Conservation (phyloP, 805 yeast genomes). For the Zygotorulaspora chibaensis region DNA sequence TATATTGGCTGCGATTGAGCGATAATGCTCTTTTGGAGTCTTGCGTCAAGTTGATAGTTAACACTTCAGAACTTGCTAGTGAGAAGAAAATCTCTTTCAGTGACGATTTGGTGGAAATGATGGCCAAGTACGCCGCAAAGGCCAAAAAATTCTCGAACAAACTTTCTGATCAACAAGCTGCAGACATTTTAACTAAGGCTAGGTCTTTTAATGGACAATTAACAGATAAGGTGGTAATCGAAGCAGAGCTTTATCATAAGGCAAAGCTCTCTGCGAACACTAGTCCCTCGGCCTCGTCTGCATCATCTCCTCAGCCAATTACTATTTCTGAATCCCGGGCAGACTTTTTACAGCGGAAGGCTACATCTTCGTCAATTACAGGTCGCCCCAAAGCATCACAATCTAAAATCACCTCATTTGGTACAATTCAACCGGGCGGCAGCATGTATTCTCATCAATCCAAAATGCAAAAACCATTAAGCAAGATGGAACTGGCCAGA, state of each 20-base stretch:
- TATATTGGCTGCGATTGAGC: constrained; percentile 78
- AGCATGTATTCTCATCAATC: constrained; percentile 21
- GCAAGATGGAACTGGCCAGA: constrained; percentile 39
- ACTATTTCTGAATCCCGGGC: constrained; percentile 27
- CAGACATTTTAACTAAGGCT: constrained; percentile 59
- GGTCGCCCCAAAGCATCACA: constrained; percentile 33
- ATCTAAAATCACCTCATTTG: constrained; percentile 38
- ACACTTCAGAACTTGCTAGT: constrained; percentile 60
- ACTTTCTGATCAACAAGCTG: constrained; percentile 60
- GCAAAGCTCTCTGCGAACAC: constrained; percentile 26
- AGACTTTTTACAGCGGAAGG: constrained; percentile 33
- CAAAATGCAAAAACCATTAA: constrained; percentile 30
- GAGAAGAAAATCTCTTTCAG: constrained; percentile 51
- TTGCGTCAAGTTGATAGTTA: constrained; percentile 67
- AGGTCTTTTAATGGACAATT: constrained; percentile 48
- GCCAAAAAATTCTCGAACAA: constrained; percentile 68
- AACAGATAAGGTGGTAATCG: constrained; percentile 49
- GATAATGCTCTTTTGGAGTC: constrained; percentile 63
- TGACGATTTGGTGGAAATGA: constrained; percentile 47
- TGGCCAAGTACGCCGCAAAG: constrained; percentile 61
- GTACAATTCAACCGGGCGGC: constrained; percentile 32
- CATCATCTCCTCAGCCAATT: constrained; percentile 7
- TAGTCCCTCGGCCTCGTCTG: constrained; percentile 10
- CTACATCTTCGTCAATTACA: constrained; percentile 27
- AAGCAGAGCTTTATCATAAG: constrained; percentile 38